Percentiles rank a stretch among this genome's conserved stretches.
These are phyloP conservation scores for Prunus padus DNA, from an alignment of 306 rosid species.

Conservation along the genomic window DNA sequence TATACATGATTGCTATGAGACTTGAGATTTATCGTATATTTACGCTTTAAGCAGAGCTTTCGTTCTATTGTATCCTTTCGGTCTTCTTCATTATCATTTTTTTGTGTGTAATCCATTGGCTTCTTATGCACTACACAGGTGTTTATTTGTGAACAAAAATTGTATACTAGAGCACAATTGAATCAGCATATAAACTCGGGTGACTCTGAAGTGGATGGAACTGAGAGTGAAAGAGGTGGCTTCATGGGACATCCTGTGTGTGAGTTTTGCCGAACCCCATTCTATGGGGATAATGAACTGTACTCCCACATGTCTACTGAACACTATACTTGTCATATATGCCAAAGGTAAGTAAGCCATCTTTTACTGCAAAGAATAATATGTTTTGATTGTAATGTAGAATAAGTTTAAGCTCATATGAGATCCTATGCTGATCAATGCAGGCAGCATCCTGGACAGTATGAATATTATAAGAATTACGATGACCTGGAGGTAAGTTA, in stretches of 20 bases:
- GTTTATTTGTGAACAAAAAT: constrained; percentile 93
- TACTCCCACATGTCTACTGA: constrained; percentile 92
- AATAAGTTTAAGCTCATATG: neutral
- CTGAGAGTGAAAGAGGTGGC: constrained; percentile 97
- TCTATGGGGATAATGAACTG: constrained; percentile 89
- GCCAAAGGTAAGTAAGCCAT: constrained; percentile 63
- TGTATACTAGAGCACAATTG: constrained; percentile 76
- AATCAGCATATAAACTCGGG: constrained; percentile 80
- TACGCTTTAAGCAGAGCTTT: neutral
- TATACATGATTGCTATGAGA: neutral
- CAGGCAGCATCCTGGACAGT: constrained; percentile 91
- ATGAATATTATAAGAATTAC: constrained; percentile 82
- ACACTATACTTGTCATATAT: constrained; percentile 90
- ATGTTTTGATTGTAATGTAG: neutral
- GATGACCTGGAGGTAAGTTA: constrained; percentile 93
- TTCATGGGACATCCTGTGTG: constrained; percentile 95
- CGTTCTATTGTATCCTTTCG: neutral
- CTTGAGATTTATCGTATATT: neutral
- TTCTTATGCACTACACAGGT: constrained; percentile 39
- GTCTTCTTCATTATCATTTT: neutral
- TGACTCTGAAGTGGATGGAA: constrained; percentile 94
- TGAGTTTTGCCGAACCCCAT: constrained; percentile 81
- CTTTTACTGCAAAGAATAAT: neutral
- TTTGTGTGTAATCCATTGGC: neutral
- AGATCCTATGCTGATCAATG: constrained; percentile 23